phyloP scores from a whole-genome alignment of 164 flowering plant genomes.

The Tetrastigma voinierianum region DNA sequence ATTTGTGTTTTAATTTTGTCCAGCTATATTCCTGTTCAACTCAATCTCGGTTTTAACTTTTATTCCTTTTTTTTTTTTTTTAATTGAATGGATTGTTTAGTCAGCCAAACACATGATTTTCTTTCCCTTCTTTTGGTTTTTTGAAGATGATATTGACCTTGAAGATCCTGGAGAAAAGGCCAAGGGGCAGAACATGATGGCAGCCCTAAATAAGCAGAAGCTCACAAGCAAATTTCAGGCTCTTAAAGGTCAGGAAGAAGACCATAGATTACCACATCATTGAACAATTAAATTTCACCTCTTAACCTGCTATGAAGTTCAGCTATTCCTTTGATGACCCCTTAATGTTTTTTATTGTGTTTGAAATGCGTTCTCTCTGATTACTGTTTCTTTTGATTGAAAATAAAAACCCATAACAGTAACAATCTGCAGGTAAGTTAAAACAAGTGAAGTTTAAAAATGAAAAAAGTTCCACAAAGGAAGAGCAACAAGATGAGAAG shows the following conservation, averaged over 20 bases:
- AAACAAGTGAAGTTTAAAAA: constrained; percentile 54
- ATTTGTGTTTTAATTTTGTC: too few relatives aligned
- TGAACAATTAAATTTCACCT: not conserved
- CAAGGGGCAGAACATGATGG: constrained; percentile 52
- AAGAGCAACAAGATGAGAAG: constrained; percentile 56
- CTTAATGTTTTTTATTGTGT: not conserved
- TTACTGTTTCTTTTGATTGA: too few relatives aligned
- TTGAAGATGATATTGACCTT: constrained; percentile 84
- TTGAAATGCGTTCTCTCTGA: too few relatives aligned
- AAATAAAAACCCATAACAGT: not conserved
- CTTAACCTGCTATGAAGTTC: not conserved
- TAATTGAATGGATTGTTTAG: not conserved
- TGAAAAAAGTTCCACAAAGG: constrained; percentile 47
- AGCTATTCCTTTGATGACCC: not conserved
- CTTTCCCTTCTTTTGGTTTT: not conserved
- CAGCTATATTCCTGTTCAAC: not conserved
- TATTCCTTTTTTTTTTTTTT: not conserved
- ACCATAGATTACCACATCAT: too few relatives aligned
- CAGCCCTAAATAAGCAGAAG: constrained; percentile 58
- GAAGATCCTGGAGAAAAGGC: constrained; percentile 65
- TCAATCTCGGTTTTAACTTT: not conserved
- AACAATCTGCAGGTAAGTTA: constrained; percentile 57
- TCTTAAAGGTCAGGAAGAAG: constrained; percentile 59
- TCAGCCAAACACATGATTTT: not conserved
- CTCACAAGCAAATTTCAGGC: constrained; percentile 60